These are phyloP conservation scores for Rhynchosporium graminicola DNA, from an alignment of 2,329 filamentous ascomycete species.

Conservation along the genomic window DNA sequence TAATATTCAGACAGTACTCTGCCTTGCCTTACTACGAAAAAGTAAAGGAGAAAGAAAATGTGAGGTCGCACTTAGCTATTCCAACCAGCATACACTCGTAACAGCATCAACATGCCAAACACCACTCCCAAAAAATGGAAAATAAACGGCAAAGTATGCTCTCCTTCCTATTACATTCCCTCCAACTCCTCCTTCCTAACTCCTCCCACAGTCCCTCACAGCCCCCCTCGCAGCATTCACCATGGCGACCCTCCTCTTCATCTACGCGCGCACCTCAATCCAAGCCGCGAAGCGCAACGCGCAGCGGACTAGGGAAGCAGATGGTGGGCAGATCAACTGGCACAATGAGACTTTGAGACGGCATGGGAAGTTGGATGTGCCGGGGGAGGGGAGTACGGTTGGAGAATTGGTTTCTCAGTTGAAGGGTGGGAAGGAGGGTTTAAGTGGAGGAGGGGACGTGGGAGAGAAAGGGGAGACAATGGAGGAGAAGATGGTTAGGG, in stretches of 20 bases:
- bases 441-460: not conserved
- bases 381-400: constrained; percentile 41
- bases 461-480: constrained; percentile 28
- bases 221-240: constrained; percentile 55
- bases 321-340: constrained; percentile 56
- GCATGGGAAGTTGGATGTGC: constrained; percentile 50
- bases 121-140: constrained; percentile 37
- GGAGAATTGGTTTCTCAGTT: constrained; percentile 34
- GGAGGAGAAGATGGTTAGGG: constrained; percentile 32
- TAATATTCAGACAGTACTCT: too few relatives aligned
- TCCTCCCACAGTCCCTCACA: constrained; percentile 42
- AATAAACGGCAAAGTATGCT: constrained; percentile 30
- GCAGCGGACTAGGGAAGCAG: constrained; percentile 56
- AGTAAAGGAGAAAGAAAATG: not conserved
- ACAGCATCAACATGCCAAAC: constrained; percentile 28
- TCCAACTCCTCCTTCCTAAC: not conserved
- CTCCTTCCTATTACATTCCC: not conserved
- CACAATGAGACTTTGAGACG: constrained; percentile 54
- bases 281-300: constrained; percentile 67
- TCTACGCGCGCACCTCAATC: constrained; percentile 66
- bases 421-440: constrained; percentile 20
- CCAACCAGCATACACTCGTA: not conserved
- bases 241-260: constrained; percentile 54
- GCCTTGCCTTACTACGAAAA: not conserved
- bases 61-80: not conserved